These are phyloP conservation scores for Suillus placidus DNA, from an alignment of 768 basidiomycete species.

Conservation along the genomic window DNA sequence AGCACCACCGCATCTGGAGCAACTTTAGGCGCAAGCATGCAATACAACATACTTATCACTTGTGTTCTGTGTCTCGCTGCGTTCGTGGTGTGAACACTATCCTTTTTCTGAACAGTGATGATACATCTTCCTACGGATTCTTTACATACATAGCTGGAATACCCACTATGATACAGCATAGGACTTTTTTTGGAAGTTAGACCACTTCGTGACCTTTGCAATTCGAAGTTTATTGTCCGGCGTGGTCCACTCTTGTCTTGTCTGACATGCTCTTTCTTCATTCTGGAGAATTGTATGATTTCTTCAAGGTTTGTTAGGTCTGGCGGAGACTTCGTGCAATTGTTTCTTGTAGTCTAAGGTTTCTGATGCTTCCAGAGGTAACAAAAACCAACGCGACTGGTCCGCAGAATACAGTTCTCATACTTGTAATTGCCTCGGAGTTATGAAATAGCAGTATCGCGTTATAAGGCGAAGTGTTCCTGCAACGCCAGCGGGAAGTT, in stretches of 20 bases:
- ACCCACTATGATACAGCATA: neutral
- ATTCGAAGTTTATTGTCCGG: neutral
- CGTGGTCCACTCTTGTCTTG: neutral
- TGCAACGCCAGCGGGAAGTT: neutral
- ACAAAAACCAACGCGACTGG: neutral
- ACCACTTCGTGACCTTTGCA: neutral
- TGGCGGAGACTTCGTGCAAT: neutral
- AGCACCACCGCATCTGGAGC: constrained; percentile 13
- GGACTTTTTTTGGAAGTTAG: neutral
- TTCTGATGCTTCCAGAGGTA: neutral
- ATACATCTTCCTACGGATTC: neutral
- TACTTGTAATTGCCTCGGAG: neutral
- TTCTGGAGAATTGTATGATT: neutral
- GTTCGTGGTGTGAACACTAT: neutral
- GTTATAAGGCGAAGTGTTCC: neutral
- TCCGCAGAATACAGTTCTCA: neutral
- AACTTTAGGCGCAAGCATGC: neutral
- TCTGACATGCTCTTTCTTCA: neutral
- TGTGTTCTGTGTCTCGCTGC: neutral
- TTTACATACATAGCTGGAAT: neutral
- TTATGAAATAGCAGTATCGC: neutral
- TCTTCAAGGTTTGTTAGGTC: neutral
- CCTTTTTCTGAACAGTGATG: neutral
- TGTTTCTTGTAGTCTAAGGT: neutral
- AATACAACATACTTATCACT: neutral